Evolutionary conservation across 768 basidiomycete genomes (phyloP).

Genomic region (Rhodosporidiobolus odoratus): DNA sequence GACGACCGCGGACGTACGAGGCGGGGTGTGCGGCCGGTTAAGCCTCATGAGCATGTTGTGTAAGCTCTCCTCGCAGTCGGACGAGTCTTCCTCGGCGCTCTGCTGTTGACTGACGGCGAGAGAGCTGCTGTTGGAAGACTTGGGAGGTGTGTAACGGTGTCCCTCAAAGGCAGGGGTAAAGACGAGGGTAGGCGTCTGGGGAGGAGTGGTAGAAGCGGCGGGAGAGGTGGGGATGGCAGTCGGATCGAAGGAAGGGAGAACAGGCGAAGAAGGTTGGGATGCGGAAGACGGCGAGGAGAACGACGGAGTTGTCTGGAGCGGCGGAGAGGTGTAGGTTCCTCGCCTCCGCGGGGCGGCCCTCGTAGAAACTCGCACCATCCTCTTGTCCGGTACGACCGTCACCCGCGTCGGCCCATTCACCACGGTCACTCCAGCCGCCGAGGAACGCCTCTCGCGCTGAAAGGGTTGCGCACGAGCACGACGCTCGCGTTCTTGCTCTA

Average conservation of each 20-base stretch:
- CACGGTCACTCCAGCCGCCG: neutral
- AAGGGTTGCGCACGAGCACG: neutral
- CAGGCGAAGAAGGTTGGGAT: neutral
- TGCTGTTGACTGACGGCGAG: neutral
- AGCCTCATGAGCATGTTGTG: constrained; percentile 33
- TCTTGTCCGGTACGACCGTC: constrained; percentile 26
- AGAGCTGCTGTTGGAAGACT: neutral
- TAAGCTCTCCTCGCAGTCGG: constrained; percentile 32
- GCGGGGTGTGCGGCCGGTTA: constrained; percentile 35
- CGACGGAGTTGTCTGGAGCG: neutral
- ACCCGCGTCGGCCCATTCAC: constrained; percentile 15
- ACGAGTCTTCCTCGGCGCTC: constrained; percentile 9
- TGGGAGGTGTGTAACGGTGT: no score
- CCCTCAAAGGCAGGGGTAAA: no score
- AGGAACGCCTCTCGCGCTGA: neutral
- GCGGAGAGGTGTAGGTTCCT: constrained; percentile 1
- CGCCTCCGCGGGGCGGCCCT: constrained; percentile 2
- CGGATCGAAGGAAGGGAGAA: neutral
- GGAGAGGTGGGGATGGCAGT: no score
- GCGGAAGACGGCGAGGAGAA: neutral
- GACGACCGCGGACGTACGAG: neutral
- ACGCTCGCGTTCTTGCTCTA: neutral
- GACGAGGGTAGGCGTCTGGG: constrained; percentile 9
- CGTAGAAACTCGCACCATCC: constrained; percentile 16
- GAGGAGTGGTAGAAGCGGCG: neutral